phyloP scores from a whole-genome alignment of 208 protist species.

The Trypanosoma boissoni region DNA sequence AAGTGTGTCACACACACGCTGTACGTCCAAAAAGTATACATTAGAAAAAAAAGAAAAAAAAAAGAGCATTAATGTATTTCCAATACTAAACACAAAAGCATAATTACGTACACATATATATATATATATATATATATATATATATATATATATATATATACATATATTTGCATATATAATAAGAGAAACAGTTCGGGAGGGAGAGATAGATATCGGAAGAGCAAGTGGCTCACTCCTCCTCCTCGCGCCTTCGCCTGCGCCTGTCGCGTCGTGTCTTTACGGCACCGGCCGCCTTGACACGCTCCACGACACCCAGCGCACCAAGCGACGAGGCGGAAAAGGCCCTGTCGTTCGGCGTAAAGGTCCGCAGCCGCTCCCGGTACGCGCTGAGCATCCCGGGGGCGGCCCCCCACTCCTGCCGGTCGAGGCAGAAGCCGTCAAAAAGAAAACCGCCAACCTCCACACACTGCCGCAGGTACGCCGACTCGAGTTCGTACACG shows the following conservation, averaged over 20 bases:
- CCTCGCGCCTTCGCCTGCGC: slow-evolving; percentile 2
- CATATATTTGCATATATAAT: not conserved
- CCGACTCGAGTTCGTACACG: slow-evolving; percentile 66
- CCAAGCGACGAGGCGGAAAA: slow-evolving; percentile 78
- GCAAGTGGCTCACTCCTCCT: not conserved
- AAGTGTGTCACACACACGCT: not conserved
- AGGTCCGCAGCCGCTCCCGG: slow-evolving; percentile 53
- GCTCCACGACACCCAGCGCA: slow-evolving; percentile 65
- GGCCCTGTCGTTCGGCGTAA: slow-evolving; percentile 68
- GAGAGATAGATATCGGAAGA: not conserved
- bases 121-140: not conserved
- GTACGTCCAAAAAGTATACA: not conserved
- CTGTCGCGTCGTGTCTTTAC: not conserved
- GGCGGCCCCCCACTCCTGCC: slow-evolving; percentile 22
- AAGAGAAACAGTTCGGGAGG: not conserved
- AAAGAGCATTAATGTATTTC: not conserved
- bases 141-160: not conserved
- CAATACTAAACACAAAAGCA: not conserved
- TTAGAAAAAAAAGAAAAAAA: slow-evolving; percentile 1
- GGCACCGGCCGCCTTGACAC: slow-evolving; percentile 33
- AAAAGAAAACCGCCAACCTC: slow-evolving; percentile 71
- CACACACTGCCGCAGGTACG: slow-evolving; percentile 58
- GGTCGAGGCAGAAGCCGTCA: slow-evolving; percentile 75
- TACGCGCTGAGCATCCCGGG: slow-evolving; percentile 27
- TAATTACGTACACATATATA: not conserved